These are phyloP conservation scores for Pseudohyphozyma bogoriensis DNA, from an alignment of 768 basidiomycete species.

Conservation along the genomic window DNA sequence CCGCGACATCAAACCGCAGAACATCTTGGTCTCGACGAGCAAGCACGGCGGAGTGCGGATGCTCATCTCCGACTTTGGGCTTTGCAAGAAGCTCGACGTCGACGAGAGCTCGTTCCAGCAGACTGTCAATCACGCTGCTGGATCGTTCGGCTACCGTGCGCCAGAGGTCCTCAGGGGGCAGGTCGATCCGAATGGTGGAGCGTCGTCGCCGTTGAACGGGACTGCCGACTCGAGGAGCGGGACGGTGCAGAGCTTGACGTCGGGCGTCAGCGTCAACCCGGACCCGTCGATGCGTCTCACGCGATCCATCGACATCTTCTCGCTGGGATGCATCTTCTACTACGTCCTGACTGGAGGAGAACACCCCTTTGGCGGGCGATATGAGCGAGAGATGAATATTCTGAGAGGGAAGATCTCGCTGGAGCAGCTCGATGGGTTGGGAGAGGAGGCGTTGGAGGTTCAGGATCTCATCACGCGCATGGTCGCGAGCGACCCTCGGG, in stretches of 20 bases:
- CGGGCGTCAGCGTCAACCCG: slow-evolving; percentile 46
- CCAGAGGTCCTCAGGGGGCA: slow-evolving; percentile 92
- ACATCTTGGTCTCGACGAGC: slow-evolving; percentile 71
- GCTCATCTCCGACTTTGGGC: slow-evolving; percentile 93
- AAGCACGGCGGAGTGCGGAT: slow-evolving; percentile 54
- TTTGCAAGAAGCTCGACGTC: slow-evolving; percentile 87
- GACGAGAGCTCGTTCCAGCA: slow-evolving; percentile 96
- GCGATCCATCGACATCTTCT: slow-evolving; percentile 92
- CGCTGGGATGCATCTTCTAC: slow-evolving; percentile 88
- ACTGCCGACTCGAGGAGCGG: slow-evolving; percentile 42
- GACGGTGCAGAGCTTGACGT: slow-evolving; percentile 48
- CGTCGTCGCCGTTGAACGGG: slow-evolving; percentile 3
- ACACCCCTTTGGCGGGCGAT: slow-evolving; percentile 89
- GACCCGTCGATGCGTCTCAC: slow-evolving; percentile 57
- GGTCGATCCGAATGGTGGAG: slow-evolving; percentile 64
- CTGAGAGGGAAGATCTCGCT: slow-evolving; percentile 66
- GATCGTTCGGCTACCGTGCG: slow-evolving; percentile 94
- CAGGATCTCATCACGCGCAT: slow-evolving; percentile 66
- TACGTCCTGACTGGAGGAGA: slow-evolving; percentile 68
- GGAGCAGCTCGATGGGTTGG: slow-evolving; percentile 62
- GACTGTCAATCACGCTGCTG: slow-evolving; percentile 79
- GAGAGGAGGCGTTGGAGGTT: slow-evolving; percentile 90
- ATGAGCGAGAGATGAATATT: slow-evolving; percentile 89
- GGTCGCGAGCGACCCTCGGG: slow-evolving; percentile 63
- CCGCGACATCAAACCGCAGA: slow-evolving; percentile 96